phyloP scores from a whole-genome alignment of 257 asterid genomes.

The Forsythia suspensa region DNA sequence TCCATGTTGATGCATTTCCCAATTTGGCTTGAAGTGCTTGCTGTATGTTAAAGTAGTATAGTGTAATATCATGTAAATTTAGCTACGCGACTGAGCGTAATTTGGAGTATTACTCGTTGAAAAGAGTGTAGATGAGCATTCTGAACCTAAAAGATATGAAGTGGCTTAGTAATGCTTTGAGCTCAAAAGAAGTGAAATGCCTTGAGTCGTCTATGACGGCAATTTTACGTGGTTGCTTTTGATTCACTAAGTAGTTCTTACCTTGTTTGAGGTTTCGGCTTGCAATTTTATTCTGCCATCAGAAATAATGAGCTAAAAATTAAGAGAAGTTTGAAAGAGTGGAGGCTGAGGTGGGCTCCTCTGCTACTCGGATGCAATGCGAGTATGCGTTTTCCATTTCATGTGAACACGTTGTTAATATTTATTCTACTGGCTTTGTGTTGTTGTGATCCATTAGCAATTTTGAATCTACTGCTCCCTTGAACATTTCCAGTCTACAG shows the following conservation, averaged over 20 bases:
- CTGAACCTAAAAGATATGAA: not conserved
- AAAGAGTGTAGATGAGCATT: not conserved
- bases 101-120: not conserved
- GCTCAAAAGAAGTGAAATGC: not conserved
- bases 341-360: not conserved
- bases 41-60: not conserved
- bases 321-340: not conserved
- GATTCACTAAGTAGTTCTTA: not conserved
- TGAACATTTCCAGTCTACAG: not conserved
- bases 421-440: not conserved
- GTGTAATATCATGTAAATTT: not conserved
- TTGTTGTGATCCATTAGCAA: not conserved
- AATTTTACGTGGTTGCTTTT: not conserved
- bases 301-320: not conserved
- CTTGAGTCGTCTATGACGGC: not conserved
- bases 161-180: not conserved
- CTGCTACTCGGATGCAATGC: not conserved
- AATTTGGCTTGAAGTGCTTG: not conserved
- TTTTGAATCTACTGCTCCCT: not conserved
- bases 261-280: not conserved
- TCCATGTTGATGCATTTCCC: not conserved
- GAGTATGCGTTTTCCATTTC: not conserved
- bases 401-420: not conserved
- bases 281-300: not conserved
- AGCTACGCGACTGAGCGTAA: not conserved